phyloP scores from a whole-genome alignment of 2,329 filamentous ascomycete species.

The Aureobasidium melanogenum region DNA sequence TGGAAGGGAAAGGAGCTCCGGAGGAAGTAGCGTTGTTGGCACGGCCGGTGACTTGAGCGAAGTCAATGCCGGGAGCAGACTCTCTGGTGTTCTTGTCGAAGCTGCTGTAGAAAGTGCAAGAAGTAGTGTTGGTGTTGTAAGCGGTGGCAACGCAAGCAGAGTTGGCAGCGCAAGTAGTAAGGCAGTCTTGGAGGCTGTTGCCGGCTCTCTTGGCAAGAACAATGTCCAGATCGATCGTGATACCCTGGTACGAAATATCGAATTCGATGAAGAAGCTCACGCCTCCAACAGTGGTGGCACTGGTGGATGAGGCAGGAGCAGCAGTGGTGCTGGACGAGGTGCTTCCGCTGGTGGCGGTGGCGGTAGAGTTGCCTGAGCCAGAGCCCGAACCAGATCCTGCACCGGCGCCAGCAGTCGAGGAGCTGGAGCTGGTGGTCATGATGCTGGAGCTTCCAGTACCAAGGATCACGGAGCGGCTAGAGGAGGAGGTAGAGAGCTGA shows the following conservation, averaged over 20 bases:
- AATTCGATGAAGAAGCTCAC: not conserved
- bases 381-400: not conserved
- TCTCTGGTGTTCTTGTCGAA: not conserved
- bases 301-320: not conserved
- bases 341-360: not conserved
- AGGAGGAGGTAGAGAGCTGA: not conserved
- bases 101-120: slow-evolving; percentile 2
- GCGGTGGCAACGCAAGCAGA: slow-evolving; percentile 1
- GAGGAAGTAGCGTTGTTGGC: not conserved
- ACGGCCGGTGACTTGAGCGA: not conserved
- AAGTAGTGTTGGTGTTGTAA: not conserved
- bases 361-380: not conserved
- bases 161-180: not conserved
- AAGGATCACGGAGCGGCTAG: not conserved
- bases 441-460: slow-evolving; percentile 4
- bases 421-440: not conserved
- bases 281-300: not conserved
- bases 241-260: not conserved
- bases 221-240: not conserved
- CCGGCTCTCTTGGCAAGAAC: slow-evolving; percentile 1
- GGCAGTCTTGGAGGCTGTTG: not conserved
- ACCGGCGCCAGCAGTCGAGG: not conserved
- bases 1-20: not conserved
- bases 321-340: not conserved
- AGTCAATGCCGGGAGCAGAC: not conserved